Base-by-base conservation (phyloP, 2,329 filamentous ascomycete genomes). In the Fusarium guadeloupense region DNA sequence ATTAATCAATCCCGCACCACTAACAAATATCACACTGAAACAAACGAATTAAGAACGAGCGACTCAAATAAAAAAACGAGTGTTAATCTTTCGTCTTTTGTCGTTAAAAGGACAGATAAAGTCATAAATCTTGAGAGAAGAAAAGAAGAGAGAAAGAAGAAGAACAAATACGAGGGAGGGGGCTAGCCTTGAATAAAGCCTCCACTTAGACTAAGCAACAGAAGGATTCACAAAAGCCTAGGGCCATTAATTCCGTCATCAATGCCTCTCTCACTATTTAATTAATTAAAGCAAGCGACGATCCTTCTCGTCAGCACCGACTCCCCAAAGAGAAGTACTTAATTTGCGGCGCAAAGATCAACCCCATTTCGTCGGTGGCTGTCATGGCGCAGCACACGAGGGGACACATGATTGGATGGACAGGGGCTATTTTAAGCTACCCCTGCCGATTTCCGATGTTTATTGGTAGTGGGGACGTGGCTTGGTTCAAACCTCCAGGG, bases 331-430 rank as follows among this genome's bases (percentile, higher is more conserved):
- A n/a, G n/a, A n/a, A n/a, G n/a, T n/a, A n/a, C n/a, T n/a, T n/a
- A n/a, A n/a, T 31, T 5, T 14, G n/a, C 28, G 21, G 16, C n/a
- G 10, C 20, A 16, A 28, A 31, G 47, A 50, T 50, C 38, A 21
- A 28, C 47, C 30, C 10, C 17, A 35, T 35, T 20, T n/a, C 34
- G 34, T 20, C 34, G 46, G 19, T 25, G 48, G 45, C 35, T 17
- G 23, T 44, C n/a, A 49, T 46, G 60, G 60, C 55, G 60, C 55
- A 64, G 60, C 28, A 17, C 25, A 26, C n/a, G n/a, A n/a, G n/a
- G n/a, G n/a, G n/a, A 40, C 30, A 17, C 0, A 2, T 9, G 30
- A 58, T 62, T 62, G 28, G 59, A 10, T 47, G n/a, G 3, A 3
- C 31, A 8, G 19, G 28, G 16, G 12, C 59, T 62, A 59, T 49